phyloP scores from a whole-genome alignment of 2,329 filamentous ascomycete genomes.

The Colletotrichum orbiculare region DNA sequence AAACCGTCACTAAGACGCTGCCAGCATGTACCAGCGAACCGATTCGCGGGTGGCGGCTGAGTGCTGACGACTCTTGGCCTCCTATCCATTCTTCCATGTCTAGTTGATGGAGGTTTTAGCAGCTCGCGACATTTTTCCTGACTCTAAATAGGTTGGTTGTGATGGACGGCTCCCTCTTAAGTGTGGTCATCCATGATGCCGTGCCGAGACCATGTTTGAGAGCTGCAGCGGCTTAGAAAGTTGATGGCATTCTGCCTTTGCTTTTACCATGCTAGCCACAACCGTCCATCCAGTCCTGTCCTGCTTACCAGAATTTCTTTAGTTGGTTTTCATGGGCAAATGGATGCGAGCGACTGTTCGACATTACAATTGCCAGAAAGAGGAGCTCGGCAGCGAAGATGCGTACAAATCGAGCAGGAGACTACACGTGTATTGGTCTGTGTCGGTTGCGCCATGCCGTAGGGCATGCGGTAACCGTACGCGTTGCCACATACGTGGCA shows the following conservation, averaged over 20 bases:
- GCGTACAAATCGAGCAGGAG: slow-evolving; percentile 1
- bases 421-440: slow-evolving; percentile 5
- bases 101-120: slow-evolving; percentile 19
- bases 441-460: too few relatives aligned
- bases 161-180: slow-evolving; percentile 12
- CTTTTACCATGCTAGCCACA: neutral
- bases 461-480: too few relatives aligned
- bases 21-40: slow-evolving; percentile 7
- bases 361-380: slow-evolving; percentile 8
- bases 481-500: too few relatives aligned
- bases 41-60: slow-evolving; percentile 16
- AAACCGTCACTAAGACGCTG: slow-evolving; percentile 14
- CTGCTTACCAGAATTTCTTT: too few relatives aligned
- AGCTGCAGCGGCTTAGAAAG: slow-evolving; percentile 1
- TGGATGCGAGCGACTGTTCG: neutral
- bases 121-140: slow-evolving; percentile 8
- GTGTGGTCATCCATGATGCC: slow-evolving; percentile 17
- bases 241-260: slow-evolving; percentile 28
- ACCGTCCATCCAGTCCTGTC: slow-evolving; percentile 1
- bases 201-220: slow-evolving; percentile 30
- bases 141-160: slow-evolving; percentile 16
- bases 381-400: neutral
- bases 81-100: slow-evolving; percentile 2
- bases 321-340: neutral
- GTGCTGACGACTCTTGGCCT: slow-evolving; percentile 31